Base-by-base conservation (phyloP, 768 basidiomycete species). In the Pleurotus giganteus region DNA sequence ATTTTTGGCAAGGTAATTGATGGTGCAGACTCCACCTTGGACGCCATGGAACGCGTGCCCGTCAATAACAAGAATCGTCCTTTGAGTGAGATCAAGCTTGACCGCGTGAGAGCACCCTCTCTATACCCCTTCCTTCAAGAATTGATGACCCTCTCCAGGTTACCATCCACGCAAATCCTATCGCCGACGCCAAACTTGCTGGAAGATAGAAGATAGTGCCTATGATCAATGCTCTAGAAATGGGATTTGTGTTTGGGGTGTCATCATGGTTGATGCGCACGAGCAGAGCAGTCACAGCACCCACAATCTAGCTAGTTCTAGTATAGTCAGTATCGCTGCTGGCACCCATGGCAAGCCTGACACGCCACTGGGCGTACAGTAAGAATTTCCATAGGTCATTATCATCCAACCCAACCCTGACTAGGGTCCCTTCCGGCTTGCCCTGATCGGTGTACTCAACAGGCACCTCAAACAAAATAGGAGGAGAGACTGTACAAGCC, bases 1-100 rank as follows among this genome's bases (percentile, higher is more conserved):
- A 97, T 98, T 50, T 86, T 98, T 57, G 96, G 94, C 54, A 93
- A 89, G 76, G 94, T 99, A n/a, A 98, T 99, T 61, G 97, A 99
- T 65, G 97, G 97, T 17, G 82, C 81, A n/a, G 95, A 99, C 66
- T 85, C 91, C 3, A 91, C 95, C 4, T 73, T 99, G 42, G 97
- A 98, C 62, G 79, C 81, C n/a, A 93, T 98, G 83, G 97, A 98
- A 68, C 83, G 86, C 21, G 85, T 88, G 0, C 93, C 94, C 1
- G 96, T 98, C 55, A 93, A 84, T 66, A 79, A 85, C 56, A 99
- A 98, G 72, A 94, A 94, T 68, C 74, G 91, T 56, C 97, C 97
- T 1, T 69, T 93, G 28, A 80, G 76, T 41, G 94, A 97, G 62
- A 89, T 99, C 69, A 91, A 84, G 66, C 70, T 97, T 57, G 82